Base-by-base conservation (phyloP, 495 filamentous ascomycete genomes). In the Arthonia radiata region DNA sequence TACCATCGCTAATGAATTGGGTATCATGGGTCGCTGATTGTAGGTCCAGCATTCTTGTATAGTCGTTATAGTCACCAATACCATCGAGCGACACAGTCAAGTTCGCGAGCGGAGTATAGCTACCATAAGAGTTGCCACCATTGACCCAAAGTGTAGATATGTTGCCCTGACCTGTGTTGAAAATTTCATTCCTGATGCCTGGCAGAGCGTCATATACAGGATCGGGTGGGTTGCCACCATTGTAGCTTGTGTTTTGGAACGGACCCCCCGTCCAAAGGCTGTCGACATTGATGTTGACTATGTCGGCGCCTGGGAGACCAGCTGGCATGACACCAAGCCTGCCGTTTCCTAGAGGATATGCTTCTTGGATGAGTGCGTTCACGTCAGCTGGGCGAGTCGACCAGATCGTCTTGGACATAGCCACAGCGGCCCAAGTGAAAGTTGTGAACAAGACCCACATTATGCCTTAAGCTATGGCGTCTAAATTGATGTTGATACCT, bases 191-290 rank as follows among this genome's bases (percentile, higher is more conserved):
- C 14, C 52, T 43, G 16, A 61, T 53, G 5, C 40, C 46, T 11
- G 47, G 39, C 6, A 60, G 31, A 13, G 42, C 46, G n/a, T n/a
- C n/a, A n/a, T n/a, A n/a, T n/a, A n/a, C n/a, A 9, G 42, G 30
- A 7, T 39, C 40, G 10, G 42, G 28, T 7, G 57, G 55, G 27
- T 60, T 59, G 4, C 57, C 55, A 13, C 57, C 57, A 3, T 37
- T 38, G 28, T 59, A 59, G 9, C 24, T 41, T 44, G 38, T 15
- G 9, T 34, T 28, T 37, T 50, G 41, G 23, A 56, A 56, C 0
- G 54, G 54, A 1, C 54, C 54, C 4, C 52, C 54, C 15, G 46
- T 41, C 53, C 53, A 58, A 4, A 58, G 29, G 9, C 39, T 45
- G 31, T 58, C 54, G n/a, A 53, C 33, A 23, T 56, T 58, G 17